These are phyloP conservation scores for Xenosphaeropsis pyriputrescens DNA, from an alignment of 2,329 filamentous ascomycete species.

Conservation along the genomic window DNA sequence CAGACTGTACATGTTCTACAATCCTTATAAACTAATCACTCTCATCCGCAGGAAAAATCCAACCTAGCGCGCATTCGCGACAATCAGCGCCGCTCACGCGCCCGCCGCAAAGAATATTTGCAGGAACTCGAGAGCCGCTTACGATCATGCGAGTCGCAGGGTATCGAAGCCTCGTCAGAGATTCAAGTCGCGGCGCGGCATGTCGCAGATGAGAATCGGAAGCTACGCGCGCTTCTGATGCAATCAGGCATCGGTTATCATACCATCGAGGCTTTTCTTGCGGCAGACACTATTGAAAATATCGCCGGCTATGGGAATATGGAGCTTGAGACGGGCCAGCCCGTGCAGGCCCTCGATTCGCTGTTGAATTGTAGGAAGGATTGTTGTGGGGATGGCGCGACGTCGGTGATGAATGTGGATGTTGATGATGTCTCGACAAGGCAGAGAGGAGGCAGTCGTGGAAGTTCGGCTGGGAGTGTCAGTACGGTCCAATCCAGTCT, in stretches of 20 bases:
- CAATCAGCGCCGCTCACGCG: conserved; percentile 64
- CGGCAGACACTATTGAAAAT: conserved; percentile 3
- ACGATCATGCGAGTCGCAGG: conserved; percentile 45
- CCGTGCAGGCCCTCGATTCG: conserved; percentile 13
- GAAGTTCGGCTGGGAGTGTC: conserved; percentile 9
- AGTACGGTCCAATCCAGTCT: conserved; percentile 8
- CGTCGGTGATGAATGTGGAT: no score
- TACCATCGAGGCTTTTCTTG: conserved; percentile 25
- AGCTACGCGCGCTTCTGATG: conserved; percentile 42
- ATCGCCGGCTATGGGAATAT: conserved; percentile 2
- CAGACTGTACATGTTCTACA: no score
- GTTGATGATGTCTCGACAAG: neutral
- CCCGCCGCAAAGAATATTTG: conserved; percentile 59
- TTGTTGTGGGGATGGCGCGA: conserved; percentile 7
- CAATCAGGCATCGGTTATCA: conserved; percentile 40
- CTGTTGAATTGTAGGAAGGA: conserved; percentile 11
- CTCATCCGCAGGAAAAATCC: neutral
- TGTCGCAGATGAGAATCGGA: conserved; percentile 56
- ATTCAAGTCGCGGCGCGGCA: conserved; percentile 55
- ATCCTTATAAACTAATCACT: no score
- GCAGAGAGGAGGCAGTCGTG: conserved; percentile 5
- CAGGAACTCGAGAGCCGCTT: conserved; percentile 47
- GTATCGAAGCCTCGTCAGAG: conserved; percentile 54
- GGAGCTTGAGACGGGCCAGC: conserved; percentile 2
- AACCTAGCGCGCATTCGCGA: conserved; percentile 48